Evolutionary conservation across 2,329 filamentous ascomycete species (phyloP), one percentile per base, ranked within the genome.

Genomic region (Fragosphaeria purpurea): DNA sequence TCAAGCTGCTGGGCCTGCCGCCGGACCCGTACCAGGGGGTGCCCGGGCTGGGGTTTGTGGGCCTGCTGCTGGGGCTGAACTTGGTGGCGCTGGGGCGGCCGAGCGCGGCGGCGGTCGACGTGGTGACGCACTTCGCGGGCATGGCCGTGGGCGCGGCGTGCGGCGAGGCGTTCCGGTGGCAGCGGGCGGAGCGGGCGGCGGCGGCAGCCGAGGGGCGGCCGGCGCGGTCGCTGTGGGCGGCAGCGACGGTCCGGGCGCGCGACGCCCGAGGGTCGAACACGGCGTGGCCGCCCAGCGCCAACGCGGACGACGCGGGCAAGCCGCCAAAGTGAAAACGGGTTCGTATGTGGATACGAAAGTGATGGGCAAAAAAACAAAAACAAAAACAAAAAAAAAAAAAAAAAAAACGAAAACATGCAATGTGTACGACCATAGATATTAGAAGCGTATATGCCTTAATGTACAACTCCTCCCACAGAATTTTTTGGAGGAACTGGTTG

Each of bases 1-100:
- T 83, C 65, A 75, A 71, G 61, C 62, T 83, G 48, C 65, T 82
- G 33, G 77, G 74, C 7, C 67, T 80, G 53, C 79, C 79, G 10
- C 71, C 75, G n/a, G 72, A 77, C 35, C 70, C 70, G 9, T 68
- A 67, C 59, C 65, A 65, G 34, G 78, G 74, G 32, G 70, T 81
- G 8, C 72, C 77, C 50, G 76, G 77, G 0, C 67, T 80, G 10
- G 70, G 70, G 2, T 73, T 80, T 56, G 62, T 82, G 49, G 71
- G 71, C n/a, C 56, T 77, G 47, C 60, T 76, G 13, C 58, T 75
- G 12, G 72, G 74, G 9, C 57, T 78, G 40, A 75, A 80, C 58
- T 57, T 80, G 31, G 65, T 74, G 13, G 71, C 65, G 7, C 58
- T 11, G 7, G 11, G 75, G 54, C 68, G 73, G 44, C 71, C 69